Conservation (phyloP, 208 protist genomes). For the Giardia muris region DNA sequence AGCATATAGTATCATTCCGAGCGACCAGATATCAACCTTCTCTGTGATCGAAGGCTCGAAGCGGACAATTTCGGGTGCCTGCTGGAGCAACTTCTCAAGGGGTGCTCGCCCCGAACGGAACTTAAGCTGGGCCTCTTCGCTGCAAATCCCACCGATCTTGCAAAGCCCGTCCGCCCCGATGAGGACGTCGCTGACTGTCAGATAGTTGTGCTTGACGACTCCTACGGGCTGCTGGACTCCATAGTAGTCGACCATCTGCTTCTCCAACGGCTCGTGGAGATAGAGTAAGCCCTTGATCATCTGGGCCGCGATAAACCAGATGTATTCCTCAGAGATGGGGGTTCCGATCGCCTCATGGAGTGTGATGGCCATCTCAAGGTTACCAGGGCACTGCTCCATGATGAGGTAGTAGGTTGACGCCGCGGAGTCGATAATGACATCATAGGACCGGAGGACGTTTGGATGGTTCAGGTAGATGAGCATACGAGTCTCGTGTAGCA, state of each 20-base stretch:
- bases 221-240: neutral
- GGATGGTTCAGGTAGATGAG: neutral
- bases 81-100: neutral
- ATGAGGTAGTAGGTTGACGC: neutral
- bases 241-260: neutral
- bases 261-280: neutral
- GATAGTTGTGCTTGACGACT: neutral
- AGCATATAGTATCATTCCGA: neutral
- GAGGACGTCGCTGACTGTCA: neutral
- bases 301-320: neutral
- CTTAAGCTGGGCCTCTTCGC: neutral
- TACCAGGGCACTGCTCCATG: neutral
- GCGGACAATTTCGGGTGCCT: neutral
- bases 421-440: neutral
- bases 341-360: neutral
- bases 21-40: conserved; percentile 3
- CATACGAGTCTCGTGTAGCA: neutral
- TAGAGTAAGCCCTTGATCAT: neutral
- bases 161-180: neutral
- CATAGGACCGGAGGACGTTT: neutral
- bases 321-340: neutral
- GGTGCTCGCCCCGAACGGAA: neutral
- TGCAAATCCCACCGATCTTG: neutral
- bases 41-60: neutral
- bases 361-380: neutral